phyloP scores from a whole-genome alignment of 2,329 filamentous ascomycete genomes.

The Canariomyces notabilis region DNA sequence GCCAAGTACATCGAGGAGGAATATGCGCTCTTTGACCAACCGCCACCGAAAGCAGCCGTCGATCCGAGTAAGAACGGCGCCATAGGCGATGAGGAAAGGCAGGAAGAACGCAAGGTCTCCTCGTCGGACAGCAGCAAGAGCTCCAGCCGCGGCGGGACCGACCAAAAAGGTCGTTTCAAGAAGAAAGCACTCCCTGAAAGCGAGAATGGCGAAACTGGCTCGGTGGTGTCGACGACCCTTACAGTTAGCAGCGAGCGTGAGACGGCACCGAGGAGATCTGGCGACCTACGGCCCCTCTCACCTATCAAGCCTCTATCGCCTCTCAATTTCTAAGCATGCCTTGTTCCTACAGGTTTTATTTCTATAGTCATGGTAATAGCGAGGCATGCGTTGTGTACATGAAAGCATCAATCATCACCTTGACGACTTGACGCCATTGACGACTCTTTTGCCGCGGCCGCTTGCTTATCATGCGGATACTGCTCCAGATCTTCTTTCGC shows the following conservation, averaged over 20 bases:
- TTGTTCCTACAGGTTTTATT: neutral
- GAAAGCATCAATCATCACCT: slow-evolving; percentile 10
- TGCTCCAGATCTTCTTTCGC: too few relatives aligned
- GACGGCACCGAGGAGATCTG: slow-evolving; percentile 31
- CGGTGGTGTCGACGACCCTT: slow-evolving; percentile 42
- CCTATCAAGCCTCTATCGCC: slow-evolving; percentile 64
- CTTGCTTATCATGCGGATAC: too few relatives aligned
- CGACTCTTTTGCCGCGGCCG: slow-evolving; percentile 21
- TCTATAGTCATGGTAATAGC: slow-evolving; percentile 20
- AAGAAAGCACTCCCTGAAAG: slow-evolving; percentile 41
- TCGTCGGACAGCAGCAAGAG: slow-evolving; percentile 62
- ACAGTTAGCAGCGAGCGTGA: slow-evolving; percentile 42
- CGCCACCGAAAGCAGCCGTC: slow-evolving; percentile 38
- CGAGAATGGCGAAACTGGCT: slow-evolving; percentile 40
- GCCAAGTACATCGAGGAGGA: slow-evolving; percentile 70
- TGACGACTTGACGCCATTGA: slow-evolving; percentile 25
- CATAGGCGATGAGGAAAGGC: slow-evolving; percentile 11
- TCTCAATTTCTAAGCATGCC: slow-evolving; percentile 44
- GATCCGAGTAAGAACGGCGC: slow-evolving; percentile 13
- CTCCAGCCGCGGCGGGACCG: slow-evolving; percentile 32
- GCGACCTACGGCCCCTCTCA: slow-evolving; percentile 53
- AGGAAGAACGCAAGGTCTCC: slow-evolving; percentile 55
- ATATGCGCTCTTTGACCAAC: slow-evolving; percentile 55
- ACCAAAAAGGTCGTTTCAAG: slow-evolving; percentile 35
- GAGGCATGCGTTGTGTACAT: slow-evolving; percentile 14